Base-by-base conservation (phyloP, 176 grass and related monocot genomes). In the Eleusine indica region DNA sequence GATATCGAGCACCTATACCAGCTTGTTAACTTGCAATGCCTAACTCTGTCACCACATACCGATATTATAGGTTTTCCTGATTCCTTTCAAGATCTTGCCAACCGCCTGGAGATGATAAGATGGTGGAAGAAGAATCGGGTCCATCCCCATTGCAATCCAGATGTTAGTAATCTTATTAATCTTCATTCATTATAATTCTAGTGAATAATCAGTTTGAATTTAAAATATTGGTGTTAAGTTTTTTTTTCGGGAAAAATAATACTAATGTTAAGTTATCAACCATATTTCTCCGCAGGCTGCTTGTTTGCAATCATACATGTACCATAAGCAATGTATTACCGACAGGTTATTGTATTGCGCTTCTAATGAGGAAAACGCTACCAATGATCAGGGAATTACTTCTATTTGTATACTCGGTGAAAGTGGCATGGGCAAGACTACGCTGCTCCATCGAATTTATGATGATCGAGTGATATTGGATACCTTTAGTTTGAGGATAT, bases 341-440 rank as follows among this genome's bases (percentile, higher is more conserved):
- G 37, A 44, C 12, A 77, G 3, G 39, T 25, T 71, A 8, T 10
- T 71, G 3, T 46, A 19, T 22, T 18, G 19, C 6, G 29, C 11
- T 14, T 30, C 32, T 17, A 1, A 17, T 43, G 19, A 43, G 39
- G 39, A 0, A n/a, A 8, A 70, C 5, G 11, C 1, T 76, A 76
- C 10, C 25, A 35, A 6, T 9, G 47, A 76, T 9, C 74, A 42
- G 7, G 40, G 25, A 14, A 10, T 46, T 21, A 71, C 18, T 46
- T 25, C 41, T 71, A 46, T 71, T 46, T 71, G 68, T 41, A 71
- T 71, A 71, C 18, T 46, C 43, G 68, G 68, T 46, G 68, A 46
- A 71, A 71, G 68, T 25, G 68, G 68, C 40, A 25, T 71, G 40
- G 68, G 68, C 19, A 71, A 71, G 21, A 25, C 41, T 71, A 41